A percentile compares a stretch with the other conserved stretches of the same genome.
These are phyloP conservation scores for Yarrowia divulgata DNA, from an alignment of 805 yeast species.

Conservation along the genomic window DNA sequence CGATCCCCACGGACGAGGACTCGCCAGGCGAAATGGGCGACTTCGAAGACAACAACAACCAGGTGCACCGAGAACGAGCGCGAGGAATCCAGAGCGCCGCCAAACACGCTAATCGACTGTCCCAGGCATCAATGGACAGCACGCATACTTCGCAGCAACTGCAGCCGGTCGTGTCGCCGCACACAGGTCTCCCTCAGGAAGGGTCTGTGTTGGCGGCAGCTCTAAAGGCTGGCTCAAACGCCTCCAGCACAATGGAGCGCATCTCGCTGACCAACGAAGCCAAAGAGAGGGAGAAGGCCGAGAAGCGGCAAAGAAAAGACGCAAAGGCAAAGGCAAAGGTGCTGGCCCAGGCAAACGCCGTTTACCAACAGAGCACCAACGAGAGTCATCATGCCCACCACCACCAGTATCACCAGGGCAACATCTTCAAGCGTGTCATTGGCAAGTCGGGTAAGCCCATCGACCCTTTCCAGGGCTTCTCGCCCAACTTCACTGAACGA, in stretches of 20 bases:
- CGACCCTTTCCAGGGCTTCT: conserved; percentile 38
- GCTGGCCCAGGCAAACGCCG: conserved; percentile 33
- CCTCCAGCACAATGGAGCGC: conserved; percentile 35
- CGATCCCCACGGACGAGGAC: conserved; percentile 35
- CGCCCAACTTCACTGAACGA: conserved; percentile 33
- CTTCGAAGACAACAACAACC: conserved; percentile 22
- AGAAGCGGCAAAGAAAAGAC: conserved; percentile 28
- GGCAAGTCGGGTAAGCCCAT: conserved; percentile 34
- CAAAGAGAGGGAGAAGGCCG: conserved; percentile 29
- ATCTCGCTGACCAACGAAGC: conserved; percentile 27
- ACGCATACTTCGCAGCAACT: conserved; percentile 9
- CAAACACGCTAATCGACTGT: conserved; percentile 34
- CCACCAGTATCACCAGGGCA: conserved; percentile 28
- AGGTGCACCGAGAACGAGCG: conserved; percentile 2
- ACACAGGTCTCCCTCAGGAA: conserved; percentile 34
- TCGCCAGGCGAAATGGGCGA: conserved; percentile 36
- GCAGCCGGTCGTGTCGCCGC: conserved; percentile 32
- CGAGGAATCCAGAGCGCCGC: conserved; percentile 36
- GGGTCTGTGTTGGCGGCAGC: conserved; percentile 37
- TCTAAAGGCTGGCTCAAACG: conserved; percentile 36
- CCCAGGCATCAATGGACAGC: conserved; percentile 33
- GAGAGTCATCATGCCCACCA: conserved; percentile 19
- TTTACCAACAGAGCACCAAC: conserved; percentile 18
- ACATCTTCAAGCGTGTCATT: conserved; percentile 25
- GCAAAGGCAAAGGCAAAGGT: conserved; percentile 29